phyloP scores from a whole-genome alignment of 164 flowering plant species.

The Akebia trifoliata region DNA sequence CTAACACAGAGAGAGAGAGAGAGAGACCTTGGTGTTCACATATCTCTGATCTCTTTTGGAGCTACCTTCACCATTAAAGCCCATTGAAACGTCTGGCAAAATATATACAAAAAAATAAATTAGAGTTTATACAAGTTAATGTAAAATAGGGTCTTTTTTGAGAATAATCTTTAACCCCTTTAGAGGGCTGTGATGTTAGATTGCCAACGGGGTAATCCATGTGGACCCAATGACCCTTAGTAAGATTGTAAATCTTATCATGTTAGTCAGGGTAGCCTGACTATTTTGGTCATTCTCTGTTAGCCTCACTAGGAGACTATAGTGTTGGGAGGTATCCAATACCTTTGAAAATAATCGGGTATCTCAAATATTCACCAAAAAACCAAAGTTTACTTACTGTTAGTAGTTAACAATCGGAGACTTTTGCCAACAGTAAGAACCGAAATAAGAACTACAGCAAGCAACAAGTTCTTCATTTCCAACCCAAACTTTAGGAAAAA shows the following conservation, averaged over 20 bases:
- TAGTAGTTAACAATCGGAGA: slow-evolving; percentile 25
- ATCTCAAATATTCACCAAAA: too few species aligned
- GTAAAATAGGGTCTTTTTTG: too few species aligned
- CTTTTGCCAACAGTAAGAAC: slow-evolving; percentile 5
- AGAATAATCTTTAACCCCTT: too few species aligned
- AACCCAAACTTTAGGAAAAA: not conserved
- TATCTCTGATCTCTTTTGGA: slow-evolving; percentile 3
- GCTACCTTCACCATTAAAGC: slow-evolving; percentile 1
- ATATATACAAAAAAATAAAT: not conserved
- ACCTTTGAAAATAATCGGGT: too few species aligned
- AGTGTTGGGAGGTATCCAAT: too few species aligned
- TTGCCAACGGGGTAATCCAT: too few species aligned
- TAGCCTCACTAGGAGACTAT: too few species aligned
- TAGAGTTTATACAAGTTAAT: not conserved
- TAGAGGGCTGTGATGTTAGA: too few species aligned
- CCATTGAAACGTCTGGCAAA: slow-evolving; percentile 9
- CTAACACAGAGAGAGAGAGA: not conserved
- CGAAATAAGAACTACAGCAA: slow-evolving; percentile 24
- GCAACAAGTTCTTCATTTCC: slow-evolving; percentile 18
- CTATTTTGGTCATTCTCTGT: too few species aligned
- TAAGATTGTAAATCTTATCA: too few species aligned
- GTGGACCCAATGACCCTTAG: too few species aligned
- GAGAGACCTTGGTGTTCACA: slow-evolving; percentile 17
- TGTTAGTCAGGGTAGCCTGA: too few species aligned
- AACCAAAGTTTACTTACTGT: slow-evolving; percentile 22